Evolutionary conservation across 108 stramenopile species (phyloP), one percentile per base, ranked within the genome.

Genomic region (Cyclotella baltica): DNA sequence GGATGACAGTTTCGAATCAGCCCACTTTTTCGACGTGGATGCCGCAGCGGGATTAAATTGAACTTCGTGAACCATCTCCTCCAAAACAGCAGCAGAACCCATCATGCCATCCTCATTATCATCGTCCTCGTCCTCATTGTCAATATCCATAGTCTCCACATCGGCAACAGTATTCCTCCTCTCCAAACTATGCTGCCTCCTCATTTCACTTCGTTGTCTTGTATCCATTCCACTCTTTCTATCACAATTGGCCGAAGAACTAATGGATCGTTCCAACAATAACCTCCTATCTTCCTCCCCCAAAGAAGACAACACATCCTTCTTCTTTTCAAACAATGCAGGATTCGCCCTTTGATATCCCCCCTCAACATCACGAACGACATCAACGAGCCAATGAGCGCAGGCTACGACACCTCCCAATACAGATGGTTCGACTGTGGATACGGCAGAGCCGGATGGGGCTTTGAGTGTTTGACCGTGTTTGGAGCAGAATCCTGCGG

Each of bases 401-500:
- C 72, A 73, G 4, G 80, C 80, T 62, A 68, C 53, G 4, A 75
- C 73, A 33, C 48, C 57, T 29, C 80, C 80, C 61, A 75, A 57
- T 6, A 81, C 80, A 10, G 80, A 72, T 1, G 80, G 69, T 65
- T 81, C 80, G 25, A 66, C 69, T 0, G 18, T 62, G 1, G 70
- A 61, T 35, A 72, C 71, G 13, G 62, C 65, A 20, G 81, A 53
- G 2, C 76, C 71, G 19, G 56, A 25, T 1, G 66, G 64, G 28
- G 52, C 65, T 3, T 66, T 74, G 15, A 33, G 68, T 31, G 36
- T 46, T 36, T 37, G 59, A 50, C 62, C 87, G 63, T 89, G 89
- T 27, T 61, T 70, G 37, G 50, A 9, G 66, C 93, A 81, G 31
- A 94, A 83, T 68, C 98, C 98, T 11, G 70, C 67, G 9, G 91